phyloP scores from a whole-genome alignment of 2,329 filamentous ascomycete species.

The Paecilomyces fulvus region DNA sequence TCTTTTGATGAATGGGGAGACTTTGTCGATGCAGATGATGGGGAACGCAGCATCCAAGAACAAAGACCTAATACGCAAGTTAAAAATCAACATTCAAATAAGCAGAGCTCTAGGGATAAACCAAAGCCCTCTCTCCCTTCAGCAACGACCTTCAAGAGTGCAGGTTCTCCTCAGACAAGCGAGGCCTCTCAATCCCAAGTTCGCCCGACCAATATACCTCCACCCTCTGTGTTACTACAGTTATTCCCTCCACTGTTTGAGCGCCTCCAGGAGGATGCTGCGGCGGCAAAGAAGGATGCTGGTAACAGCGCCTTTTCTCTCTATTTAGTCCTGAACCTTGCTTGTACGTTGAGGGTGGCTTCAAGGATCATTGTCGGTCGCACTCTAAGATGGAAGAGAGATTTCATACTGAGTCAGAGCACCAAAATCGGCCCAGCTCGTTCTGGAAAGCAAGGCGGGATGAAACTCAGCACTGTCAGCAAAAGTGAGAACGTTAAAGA shows the following conservation, averaged over 20 bases:
- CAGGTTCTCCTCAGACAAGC: background rate
- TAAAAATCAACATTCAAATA: background rate
- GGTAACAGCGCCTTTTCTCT: constrained; percentile 25
- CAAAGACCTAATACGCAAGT: background rate
- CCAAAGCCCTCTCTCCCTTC: background rate
- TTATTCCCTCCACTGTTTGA: constrained; percentile 65
- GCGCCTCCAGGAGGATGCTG: constrained; percentile 55
- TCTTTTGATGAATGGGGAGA: constrained; percentile 48
- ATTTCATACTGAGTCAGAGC: constrained; percentile 72
- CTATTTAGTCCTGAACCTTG: constrained; percentile 16
- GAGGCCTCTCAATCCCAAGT: constrained; percentile 13
- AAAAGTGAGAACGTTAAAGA: constrained; percentile 74
- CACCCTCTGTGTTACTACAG: constrained; percentile 72
- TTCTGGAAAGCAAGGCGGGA: constrained; percentile 63
- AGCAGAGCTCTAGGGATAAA: background rate
- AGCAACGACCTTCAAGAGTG: background rate
- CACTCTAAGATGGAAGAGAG: constrained; percentile 82
- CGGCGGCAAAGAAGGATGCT: constrained; percentile 56
- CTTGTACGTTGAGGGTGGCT: constrained; percentile 44
- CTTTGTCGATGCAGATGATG: constrained; percentile 36
- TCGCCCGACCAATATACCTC: constrained; percentile 80
- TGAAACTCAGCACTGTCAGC: constrained; percentile 86
- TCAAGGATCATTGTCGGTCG: constrained; percentile 78
- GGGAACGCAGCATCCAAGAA: background rate
- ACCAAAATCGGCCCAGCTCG: constrained; percentile 76